Base-by-base conservation (phyloP, 345 rosid species). In the Gossypium longicalyx region DNA sequence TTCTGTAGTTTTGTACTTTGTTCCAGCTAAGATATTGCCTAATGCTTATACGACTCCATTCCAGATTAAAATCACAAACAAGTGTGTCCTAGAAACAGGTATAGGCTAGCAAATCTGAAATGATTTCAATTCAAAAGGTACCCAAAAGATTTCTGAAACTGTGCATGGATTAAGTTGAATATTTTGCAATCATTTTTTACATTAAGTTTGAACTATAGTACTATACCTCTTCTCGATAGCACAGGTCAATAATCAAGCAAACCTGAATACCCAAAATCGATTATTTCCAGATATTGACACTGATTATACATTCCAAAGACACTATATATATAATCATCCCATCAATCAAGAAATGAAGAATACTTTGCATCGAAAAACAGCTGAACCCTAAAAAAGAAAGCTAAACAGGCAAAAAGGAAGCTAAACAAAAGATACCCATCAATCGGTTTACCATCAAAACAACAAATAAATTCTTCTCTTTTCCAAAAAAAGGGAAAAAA, bases 351-450 rank as follows among this genome's bases (percentile, higher is more conserved):
- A 54, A 54, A 19, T 41, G 27, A 57, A 9, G 11, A 54, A 17
- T 63, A 12, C 23, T 16, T 34, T 34, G 67, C 7, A 48, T 9
- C 29, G 4, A 72, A 48, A 10, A n/a, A 52, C 27, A 70, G 23
- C 19, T 67, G 41, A 23, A 4, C 1, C 7, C 10, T 20, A n/a
- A n/a, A n/a, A n/a, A n/a, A n/a, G n/a, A 52, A 69, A 17, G 45
- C 16, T 47, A 48, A 34, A 29, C 70, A 38, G 52, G 74, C 73
- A 77, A 58, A 65, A 44, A 75, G 52, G 16, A n/a, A 64, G 60
- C 9, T 51, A 0, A 67, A 77, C 51, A 34, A 41, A 78, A 76
- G 61, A 72, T 68, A 44, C 62, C 38, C 56, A 15, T 70, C 73
- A 51, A 63, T 47, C 63, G 34, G 72, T 48, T 48, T 25, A 3